Conservation (phyloP, 495 filamentous ascomycete genomes). For the Neurospora sp. region DNA sequence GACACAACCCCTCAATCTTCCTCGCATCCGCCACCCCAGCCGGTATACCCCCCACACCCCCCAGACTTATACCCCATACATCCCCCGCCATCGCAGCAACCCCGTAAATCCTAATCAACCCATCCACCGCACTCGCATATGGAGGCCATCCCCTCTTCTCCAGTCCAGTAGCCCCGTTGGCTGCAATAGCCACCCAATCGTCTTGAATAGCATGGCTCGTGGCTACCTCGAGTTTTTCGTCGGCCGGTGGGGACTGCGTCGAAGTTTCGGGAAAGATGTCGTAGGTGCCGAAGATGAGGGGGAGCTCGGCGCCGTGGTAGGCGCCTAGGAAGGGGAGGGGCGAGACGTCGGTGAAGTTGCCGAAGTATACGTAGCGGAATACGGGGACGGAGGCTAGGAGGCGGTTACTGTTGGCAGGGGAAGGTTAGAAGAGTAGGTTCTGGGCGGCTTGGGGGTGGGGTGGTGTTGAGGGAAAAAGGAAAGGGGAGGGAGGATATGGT, state of each 20-base stretch:
- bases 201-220: slow-evolving; percentile 28
- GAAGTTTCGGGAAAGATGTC: slow-evolving; percentile 26
- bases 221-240: slow-evolving; percentile 11
- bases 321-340: slow-evolving; percentile 35
- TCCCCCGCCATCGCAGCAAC: neutral
- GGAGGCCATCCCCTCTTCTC: neutral
- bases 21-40: neutral
- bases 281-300: slow-evolving; percentile 38
- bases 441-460: neutral
- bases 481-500: neutral
- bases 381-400: slow-evolving; percentile 23
- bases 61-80: neutral
- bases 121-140: neutral
- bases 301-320: slow-evolving; percentile 41
- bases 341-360: slow-evolving; percentile 36
- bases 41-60: neutral
- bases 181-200: slow-evolving; percentile 35
- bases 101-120: neutral
- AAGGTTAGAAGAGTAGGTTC: neutral
- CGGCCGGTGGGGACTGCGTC: neutral
- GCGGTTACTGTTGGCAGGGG: slow-evolving; percentile 1
- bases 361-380: slow-evolving; percentile 34
- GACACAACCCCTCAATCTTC: neutral
- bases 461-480: neutral
- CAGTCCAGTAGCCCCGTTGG: neutral